Percentiles rank a stretch among this genome's conserved stretches.
Evolutionary conservation across 2,329 filamentous ascomycete species (phyloP).

Genomic region (Colletotrichum sp.): DNA sequence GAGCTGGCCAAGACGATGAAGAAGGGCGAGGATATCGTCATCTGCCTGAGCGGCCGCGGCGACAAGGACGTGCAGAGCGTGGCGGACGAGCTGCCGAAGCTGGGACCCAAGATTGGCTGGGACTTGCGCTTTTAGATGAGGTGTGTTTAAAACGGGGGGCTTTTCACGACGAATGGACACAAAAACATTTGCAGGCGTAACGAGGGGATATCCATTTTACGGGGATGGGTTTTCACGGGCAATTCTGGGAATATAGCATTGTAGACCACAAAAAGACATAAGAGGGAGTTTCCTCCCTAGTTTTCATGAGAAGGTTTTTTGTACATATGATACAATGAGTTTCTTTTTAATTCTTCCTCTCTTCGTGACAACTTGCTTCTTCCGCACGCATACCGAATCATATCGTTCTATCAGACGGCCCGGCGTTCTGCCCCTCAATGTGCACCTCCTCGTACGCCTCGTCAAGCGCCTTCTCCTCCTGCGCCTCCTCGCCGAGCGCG

Average conservation of each 20-base stretch:
- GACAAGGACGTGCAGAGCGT: constrained; percentile 99
- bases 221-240: neutral
- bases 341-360: neutral
- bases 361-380: neutral
- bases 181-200: neutral
- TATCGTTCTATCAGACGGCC: neutral
- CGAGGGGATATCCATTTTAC: neutral
- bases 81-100: constrained; percentile 86
- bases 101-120: constrained; percentile 88
- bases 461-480: constrained; percentile 35
- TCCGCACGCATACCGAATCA: neutral
- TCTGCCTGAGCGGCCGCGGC: constrained; percentile 90
- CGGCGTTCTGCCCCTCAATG: constrained; percentile 35
- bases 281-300: neutral
- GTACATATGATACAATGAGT: constrained; percentile 23
- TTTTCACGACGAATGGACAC: neutral
- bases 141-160: neutral
- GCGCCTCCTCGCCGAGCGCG: constrained; percentile 46
- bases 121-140: constrained; percentile 62
- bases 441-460: constrained; percentile 43
- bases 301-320: neutral
- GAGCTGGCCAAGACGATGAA: constrained; percentile 92
- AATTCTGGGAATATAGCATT: neutral
- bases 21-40: constrained; percentile 88
- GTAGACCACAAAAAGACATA: neutral